A percentile compares a stretch with the other conserved stretches of the same genome.
phyloP scores from a whole-genome alignment of 2,329 filamentous ascomycete species.

The Verticillium tricorpus region DNA sequence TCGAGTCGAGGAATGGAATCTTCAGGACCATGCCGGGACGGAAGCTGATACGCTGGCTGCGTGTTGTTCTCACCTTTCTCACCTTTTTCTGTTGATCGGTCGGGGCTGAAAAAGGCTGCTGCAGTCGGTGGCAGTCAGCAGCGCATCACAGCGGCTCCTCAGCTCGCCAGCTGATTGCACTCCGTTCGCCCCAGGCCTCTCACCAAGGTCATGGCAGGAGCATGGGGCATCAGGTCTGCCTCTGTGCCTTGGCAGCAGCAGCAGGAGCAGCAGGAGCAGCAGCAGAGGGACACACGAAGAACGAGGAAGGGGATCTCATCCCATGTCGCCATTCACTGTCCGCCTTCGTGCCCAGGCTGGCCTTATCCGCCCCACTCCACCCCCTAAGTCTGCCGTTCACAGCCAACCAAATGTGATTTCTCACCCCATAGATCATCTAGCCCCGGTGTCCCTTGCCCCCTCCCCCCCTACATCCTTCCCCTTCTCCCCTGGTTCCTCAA shows the following conservation, averaged over 20 bases:
- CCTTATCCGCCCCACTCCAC: neutral
- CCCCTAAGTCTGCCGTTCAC: neutral
- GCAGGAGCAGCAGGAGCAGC: too few species aligned
- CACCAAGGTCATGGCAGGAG: too few species aligned
- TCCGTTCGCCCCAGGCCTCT: neutral
- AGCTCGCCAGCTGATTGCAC: neutral
- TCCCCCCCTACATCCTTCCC: neutral
- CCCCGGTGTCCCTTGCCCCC: neutral
- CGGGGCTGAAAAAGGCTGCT: neutral
- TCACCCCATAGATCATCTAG: neutral
- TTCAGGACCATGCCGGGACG: neutral
- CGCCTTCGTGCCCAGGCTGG: neutral
- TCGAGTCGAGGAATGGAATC: neutral
- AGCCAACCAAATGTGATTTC: neutral
- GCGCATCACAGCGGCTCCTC: neutral
- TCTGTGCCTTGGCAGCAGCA: neutral
- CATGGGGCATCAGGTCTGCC: too few species aligned
- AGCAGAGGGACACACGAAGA: neutral
- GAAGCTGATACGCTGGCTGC: neutral
- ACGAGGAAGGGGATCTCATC: neutral
- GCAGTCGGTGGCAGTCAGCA: neutral
- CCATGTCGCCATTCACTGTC: neutral
- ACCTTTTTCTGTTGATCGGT: neutral
- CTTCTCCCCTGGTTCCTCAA: neutral
- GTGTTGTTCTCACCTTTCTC: neutral